Conservation (phyloP, 2,329 filamentous ascomycete species). For the Aspergillus versicolor region DNA sequence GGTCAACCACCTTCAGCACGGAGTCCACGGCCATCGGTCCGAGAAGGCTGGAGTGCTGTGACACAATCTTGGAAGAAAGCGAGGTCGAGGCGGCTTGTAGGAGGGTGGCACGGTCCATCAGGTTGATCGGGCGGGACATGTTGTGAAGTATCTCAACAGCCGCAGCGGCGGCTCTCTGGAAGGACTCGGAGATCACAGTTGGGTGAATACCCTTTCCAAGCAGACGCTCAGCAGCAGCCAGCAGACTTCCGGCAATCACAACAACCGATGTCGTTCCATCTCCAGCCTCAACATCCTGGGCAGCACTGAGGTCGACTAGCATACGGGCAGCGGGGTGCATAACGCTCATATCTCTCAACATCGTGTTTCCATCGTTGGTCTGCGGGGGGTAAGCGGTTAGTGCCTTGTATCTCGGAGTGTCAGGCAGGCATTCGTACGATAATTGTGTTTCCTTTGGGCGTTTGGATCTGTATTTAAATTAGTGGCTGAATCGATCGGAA, state of each 20-base stretch:
- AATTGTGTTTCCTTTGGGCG: slow-evolving; percentile 92
- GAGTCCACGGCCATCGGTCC: slow-evolving; percentile 98
- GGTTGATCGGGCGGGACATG: slow-evolving; percentile 91
- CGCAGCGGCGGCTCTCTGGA: slow-evolving; percentile 88
- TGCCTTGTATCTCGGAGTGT: slow-evolving; percentile 25
- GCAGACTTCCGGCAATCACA: slow-evolving; percentile 91
- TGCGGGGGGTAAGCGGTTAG: slow-evolving; percentile 25
- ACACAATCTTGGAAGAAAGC: slow-evolving; percentile 97
- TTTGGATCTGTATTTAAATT: slow-evolving; percentile 67
- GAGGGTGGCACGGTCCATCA: slow-evolving; percentile 83
- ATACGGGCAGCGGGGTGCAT: slow-evolving; percentile 99
- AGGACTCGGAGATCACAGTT: slow-evolving; percentile 94
- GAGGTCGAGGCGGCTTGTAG: slow-evolving; percentile 97
- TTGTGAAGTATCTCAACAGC: slow-evolving; percentile 87
- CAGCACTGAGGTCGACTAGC: slow-evolving; percentile 94
- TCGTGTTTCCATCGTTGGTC: slow-evolving; percentile 98
- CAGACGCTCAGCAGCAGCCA: slow-evolving; percentile 89
- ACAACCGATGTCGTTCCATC: slow-evolving; percentile 98
- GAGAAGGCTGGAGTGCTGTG: slow-evolving; percentile 90
- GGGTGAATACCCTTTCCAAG: slow-evolving; percentile 92
- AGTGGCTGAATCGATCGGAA: slow-evolving; percentile 14
- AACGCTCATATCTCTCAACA: slow-evolving; percentile 98
- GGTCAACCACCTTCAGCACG: slow-evolving; percentile 91
- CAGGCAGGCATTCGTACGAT: slow-evolving; percentile 56
- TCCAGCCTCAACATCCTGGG: slow-evolving; percentile 96